Base-by-base conservation (phyloP, 2,329 filamentous ascomycete species). In the Cryphonectria parasitica region DNA sequence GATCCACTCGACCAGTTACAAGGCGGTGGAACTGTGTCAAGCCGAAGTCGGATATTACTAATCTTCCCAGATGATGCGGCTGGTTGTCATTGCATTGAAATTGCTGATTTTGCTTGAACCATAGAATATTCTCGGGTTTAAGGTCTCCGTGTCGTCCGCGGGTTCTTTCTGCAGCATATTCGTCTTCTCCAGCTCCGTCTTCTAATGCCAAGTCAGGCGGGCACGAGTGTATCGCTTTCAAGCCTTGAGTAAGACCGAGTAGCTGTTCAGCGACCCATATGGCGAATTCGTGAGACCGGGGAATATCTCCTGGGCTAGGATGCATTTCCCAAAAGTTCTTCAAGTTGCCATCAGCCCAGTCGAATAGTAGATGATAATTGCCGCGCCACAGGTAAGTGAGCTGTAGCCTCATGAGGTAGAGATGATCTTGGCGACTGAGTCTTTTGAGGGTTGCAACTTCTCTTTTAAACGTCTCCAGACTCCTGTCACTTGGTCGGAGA, bases 21-120 rank as follows among this genome's bases (percentile, higher is more conserved):
- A 61, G 25, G 1, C 68, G 63, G 43, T 70, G 68, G 11, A 70
- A 70, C 61, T 69, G 64, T 13, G 72, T 69, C 49, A 72, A 45
- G 1, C 70, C 72, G 36, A 68, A 71, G 43, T 75, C 69, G 17
- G 70, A 67, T 34, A 73, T 73, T 17, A 71, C 69, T 6, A 74
- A 34, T 17, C 25, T 66, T n/a, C 66, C 65, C 49, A 11, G 7
- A 11, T 67, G 36, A 6, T 8, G 34, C 22, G 17, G 31, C 3
- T 36, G 34, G 3, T 41, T 34, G 41, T 25, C 17, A 22, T 54
- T 7, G n/a, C 4, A 10, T 54, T 54, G 49, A 13, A 13, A 1
- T 41, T 54, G 31, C 15, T 54, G n/a, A 2, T 15, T 19, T 17
- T 34, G 63, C 13, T 52, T 6, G 65, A 72, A 74, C 69, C 69